phyloP scores from a whole-genome alignment of 257 asterid genomes.

The Fraxinus cuspidata region DNA sequence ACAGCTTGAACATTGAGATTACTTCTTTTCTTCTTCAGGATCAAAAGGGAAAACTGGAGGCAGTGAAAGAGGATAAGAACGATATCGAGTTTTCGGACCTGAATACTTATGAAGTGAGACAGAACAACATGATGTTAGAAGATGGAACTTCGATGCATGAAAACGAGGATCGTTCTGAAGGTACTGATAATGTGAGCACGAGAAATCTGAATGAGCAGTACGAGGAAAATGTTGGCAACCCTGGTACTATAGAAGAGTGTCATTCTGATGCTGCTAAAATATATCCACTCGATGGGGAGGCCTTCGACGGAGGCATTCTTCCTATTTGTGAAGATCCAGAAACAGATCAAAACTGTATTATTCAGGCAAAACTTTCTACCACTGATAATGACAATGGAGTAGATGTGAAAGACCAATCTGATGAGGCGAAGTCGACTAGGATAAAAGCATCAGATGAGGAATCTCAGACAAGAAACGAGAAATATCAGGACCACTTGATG shows the following conservation, averaged over 20 bases:
- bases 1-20: slow-evolving; percentile 5
- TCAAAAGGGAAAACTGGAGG: slow-evolving; percentile 22
- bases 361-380: neutral
- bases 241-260: no score
- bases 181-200: neutral
- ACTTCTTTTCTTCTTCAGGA: slow-evolving; percentile 12
- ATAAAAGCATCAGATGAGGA: slow-evolving; percentile 13
- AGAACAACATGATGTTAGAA: neutral
- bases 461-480: neutral
- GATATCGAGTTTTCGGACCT: neutral
- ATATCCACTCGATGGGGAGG: neutral
- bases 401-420: neutral
- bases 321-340: neutral
- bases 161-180: neutral
- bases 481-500: slow-evolving; percentile 5
- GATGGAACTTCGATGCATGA: slow-evolving; percentile 13
- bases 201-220: neutral
- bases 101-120: slow-evolving; percentile 1
- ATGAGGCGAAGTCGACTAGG: neutral
- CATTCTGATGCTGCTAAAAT: neutral
- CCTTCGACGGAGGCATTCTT: neutral
- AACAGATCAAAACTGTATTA: neutral
- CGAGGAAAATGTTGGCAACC: neutral
- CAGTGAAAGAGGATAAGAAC: slow-evolving; percentile 14
- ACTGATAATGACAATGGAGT: neutral